Conservation (phyloP, 768 basidiomycete species). For the Collybia nuda region DNA sequence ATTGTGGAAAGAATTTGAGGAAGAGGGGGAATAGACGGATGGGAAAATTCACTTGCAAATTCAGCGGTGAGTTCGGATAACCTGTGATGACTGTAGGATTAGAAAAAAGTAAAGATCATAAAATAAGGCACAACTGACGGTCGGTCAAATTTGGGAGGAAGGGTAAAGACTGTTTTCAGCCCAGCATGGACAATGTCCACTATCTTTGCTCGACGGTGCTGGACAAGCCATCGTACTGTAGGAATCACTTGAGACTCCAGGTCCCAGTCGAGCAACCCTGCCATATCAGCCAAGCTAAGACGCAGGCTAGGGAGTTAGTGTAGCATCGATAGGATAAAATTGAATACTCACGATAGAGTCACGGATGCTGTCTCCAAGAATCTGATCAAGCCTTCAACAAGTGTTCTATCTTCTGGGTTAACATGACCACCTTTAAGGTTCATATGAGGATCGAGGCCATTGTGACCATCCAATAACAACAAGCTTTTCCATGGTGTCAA, state of each 20-base stretch:
- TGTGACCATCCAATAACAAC: conserved; percentile 65
- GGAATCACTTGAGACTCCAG: conserved; percentile 82
- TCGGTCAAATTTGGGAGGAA: conserved; percentile 62
- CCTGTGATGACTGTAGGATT: conserved; percentile 24
- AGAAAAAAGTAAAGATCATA: conserved; percentile 5
- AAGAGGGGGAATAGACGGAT: conserved; percentile 64
- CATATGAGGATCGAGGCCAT: conserved; percentile 56
- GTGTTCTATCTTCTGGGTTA: conserved; percentile 60
- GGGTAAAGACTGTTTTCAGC: conserved; percentile 79
- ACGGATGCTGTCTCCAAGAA: conserved; percentile 76
- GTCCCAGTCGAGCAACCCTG: conserved; percentile 80
- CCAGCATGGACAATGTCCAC: conserved; percentile 81
- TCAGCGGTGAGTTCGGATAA: conserved; percentile 53
- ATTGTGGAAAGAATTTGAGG: conserved; percentile 74
- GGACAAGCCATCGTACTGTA: conserved; percentile 89
- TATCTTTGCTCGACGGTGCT: conserved; percentile 86
- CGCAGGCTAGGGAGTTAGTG: conserved; percentile 2
- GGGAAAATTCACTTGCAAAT: conserved; percentile 62
- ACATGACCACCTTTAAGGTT: conserved; percentile 60
- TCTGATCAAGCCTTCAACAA: conserved; percentile 70
- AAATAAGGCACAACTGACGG: conserved; percentile 44
- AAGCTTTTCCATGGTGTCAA: conserved; percentile 93
- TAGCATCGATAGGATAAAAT: neutral
- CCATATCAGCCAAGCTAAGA: conserved; percentile 73
- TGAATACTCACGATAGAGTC: conserved; percentile 65